phyloP scores from a whole-genome alignment of 306 rosid species.

The Pachyrhizus erosus region DNA sequence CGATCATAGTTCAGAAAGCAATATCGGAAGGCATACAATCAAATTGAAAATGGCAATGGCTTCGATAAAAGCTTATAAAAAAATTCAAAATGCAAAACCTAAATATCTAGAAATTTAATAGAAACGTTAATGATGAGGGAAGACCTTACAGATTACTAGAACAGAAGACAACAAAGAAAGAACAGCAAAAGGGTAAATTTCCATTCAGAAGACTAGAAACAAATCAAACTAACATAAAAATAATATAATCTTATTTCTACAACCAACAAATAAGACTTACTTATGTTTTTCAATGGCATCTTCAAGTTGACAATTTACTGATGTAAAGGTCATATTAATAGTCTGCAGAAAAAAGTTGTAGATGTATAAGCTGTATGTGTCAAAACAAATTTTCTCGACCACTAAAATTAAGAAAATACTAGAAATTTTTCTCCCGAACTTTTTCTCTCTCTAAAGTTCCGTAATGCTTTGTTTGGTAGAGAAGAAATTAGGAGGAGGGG shows the following conservation, averaged over 20 bases:
- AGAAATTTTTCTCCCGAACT: conserved; percentile 10
- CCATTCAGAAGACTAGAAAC: conserved; percentile 6
- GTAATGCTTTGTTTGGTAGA: too few species aligned
- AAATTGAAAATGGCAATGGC: conserved; percentile 16
- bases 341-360: conserved; percentile 61
- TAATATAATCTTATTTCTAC: conserved; percentile 14
- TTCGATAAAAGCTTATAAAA: conserved; percentile 18
- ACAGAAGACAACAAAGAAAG: background rate
- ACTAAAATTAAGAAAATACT: background rate
- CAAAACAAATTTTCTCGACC: conserved; percentile 32
- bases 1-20: conserved; percentile 2
- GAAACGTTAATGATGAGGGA: conserved; percentile 25
- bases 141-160: background rate
- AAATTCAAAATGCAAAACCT: conserved; percentile 19
- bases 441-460: background rate
- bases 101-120: conserved; percentile 25
- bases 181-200: conserved; percentile 22
- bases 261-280: conserved; percentile 58
- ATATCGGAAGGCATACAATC: background rate
- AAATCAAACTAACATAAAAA: conserved; percentile 14
- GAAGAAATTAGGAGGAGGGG: too few species aligned
- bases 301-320: conserved; percentile 64
- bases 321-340: conserved; percentile 58
- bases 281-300: conserved; percentile 74
- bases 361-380: conserved; percentile 41